Percentiles rank a stretch among this genome's conserved stretches.
Conservation (phyloP, 495 filamentous ascomycete species). For the Penicillium psychrofluorescens region DNA sequence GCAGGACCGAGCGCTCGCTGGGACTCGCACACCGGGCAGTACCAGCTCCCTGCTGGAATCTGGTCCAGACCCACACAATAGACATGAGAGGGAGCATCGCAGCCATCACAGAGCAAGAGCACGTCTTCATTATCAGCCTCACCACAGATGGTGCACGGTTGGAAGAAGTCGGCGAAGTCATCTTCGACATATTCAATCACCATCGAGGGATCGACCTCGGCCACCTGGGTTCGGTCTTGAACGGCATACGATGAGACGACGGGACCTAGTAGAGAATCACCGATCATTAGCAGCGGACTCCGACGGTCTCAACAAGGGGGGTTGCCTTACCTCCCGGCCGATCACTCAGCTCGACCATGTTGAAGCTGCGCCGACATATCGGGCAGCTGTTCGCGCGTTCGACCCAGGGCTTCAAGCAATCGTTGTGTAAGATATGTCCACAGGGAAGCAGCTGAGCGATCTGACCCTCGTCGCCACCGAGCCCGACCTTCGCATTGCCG, state of each 20-base stretch:
- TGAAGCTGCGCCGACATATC: conserved; percentile 87
- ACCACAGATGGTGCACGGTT: conserved; percentile 76
- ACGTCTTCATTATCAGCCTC: conserved; percentile 67
- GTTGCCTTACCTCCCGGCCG: conserved; percentile 64
- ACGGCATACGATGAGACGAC: conserved; percentile 77
- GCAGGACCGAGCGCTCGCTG: conserved; percentile 38
- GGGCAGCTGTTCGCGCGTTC: conserved; percentile 96
- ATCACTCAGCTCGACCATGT: conserved; percentile 76
- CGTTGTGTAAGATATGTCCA: conserved; percentile 83
- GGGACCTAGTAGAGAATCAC: conserved; percentile 43
- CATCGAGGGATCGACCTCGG: conserved; percentile 77
- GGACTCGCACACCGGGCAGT: conserved; percentile 67
- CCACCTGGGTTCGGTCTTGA: conserved; percentile 81
- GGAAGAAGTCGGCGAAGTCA: conserved; percentile 45
- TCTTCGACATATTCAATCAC: conserved; percentile 68
- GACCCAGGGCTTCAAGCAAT: conserved; percentile 86
- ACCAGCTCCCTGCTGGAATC: conserved; percentile 73
- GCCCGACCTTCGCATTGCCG: conserved; percentile 24
- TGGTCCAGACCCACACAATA: conserved; percentile 74
- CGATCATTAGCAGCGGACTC: conserved; percentile 1
- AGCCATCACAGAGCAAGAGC: conserved; percentile 80
- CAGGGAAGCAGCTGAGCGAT: conserved; percentile 67
- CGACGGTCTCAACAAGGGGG: neutral
- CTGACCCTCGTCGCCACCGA: conserved; percentile 37
- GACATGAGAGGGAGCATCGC: conserved; percentile 76